Percentiles rank a stretch among this genome's conserved stretches.
These are phyloP conservation scores for Phytophthora idaei DNA, from an alignment of 352 stramenopile genomes.

Conservation along the genomic window DNA sequence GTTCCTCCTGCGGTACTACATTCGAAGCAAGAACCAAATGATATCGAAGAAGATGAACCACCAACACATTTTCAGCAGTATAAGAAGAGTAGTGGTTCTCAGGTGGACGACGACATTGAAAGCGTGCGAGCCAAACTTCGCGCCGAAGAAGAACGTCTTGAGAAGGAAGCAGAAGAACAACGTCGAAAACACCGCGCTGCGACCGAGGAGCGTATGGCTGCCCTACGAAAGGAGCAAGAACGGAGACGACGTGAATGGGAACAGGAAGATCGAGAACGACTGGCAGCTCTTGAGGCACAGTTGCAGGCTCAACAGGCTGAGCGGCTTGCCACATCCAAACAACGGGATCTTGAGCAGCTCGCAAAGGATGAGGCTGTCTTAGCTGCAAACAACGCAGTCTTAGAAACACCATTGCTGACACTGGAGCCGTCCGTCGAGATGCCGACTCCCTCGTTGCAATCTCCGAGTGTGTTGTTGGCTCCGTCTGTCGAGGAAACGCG, in stretches of 20 bases:
- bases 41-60: slow-evolving; percentile 6
- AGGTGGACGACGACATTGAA: slow-evolving; percentile 39
- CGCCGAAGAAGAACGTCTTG: slow-evolving; percentile 48
- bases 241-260: slow-evolving; percentile 71
- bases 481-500: slow-evolving; percentile 36
- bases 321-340: slow-evolving; percentile 36
- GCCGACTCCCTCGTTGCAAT: slow-evolving; percentile 4
- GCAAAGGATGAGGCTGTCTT: slow-evolving; percentile 29
- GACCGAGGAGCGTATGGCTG: slow-evolving; percentile 63
- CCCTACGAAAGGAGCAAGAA: slow-evolving; percentile 69
- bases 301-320: slow-evolving; percentile 50
- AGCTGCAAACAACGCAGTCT: background rate
- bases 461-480: slow-evolving; percentile 15
- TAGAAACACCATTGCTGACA: background rate
- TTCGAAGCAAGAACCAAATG: slow-evolving; percentile 2
- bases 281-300: slow-evolving; percentile 55
- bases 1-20: slow-evolving; percentile 14
- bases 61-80: background rate
- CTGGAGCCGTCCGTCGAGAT: slow-evolving; percentile 20
- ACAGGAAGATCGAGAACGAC: slow-evolving; percentile 53
- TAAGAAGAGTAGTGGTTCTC: background rate
- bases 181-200: slow-evolving; percentile 49
- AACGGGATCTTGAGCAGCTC: slow-evolving; percentile 43
- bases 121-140: slow-evolving; percentile 44
- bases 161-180: slow-evolving; percentile 50